Evolutionary conservation across 176 grass and related monocot species (phyloP).

Genomic region (Saccharum spontaneum): DNA sequence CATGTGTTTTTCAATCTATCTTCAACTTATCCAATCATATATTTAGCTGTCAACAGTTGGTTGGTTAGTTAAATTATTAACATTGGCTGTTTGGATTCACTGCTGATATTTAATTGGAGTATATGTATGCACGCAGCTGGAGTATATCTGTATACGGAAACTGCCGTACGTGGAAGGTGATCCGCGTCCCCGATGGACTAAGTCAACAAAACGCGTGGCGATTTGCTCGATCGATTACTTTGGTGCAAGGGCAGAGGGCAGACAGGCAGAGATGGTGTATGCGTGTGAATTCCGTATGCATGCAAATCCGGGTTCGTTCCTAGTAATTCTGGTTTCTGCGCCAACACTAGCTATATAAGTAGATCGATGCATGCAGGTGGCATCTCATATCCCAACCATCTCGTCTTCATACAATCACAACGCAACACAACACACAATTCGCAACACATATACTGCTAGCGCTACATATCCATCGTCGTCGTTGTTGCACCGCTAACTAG

Average conservation of each 20-base stretch:
- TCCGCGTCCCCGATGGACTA: not conserved
- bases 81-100: too few relatives aligned
- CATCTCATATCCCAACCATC: not conserved
- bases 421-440: too few relatives aligned
- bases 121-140: too few relatives aligned
- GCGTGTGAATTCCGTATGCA: not conserved
- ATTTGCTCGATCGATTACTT: not conserved
- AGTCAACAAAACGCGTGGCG: not conserved
- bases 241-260: not conserved
- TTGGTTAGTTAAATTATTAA: too few relatives aligned
- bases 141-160: not conserved
- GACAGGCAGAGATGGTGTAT: not conserved
- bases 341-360: not conserved
- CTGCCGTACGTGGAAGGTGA: not conserved
- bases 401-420: not conserved
- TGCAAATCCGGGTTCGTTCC: not conserved
- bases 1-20: too few relatives aligned
- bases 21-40: too few relatives aligned
- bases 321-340: not conserved
- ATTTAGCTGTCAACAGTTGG: too few relatives aligned
- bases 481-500: not conserved
- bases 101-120: too few relatives aligned
- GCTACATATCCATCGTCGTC: not conserved
- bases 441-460: not conserved
- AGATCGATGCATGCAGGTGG: not conserved